Evolutionary conservation across 768 basidiomycete species (phyloP).

Genomic region (Rhodotorula graminis): DNA sequence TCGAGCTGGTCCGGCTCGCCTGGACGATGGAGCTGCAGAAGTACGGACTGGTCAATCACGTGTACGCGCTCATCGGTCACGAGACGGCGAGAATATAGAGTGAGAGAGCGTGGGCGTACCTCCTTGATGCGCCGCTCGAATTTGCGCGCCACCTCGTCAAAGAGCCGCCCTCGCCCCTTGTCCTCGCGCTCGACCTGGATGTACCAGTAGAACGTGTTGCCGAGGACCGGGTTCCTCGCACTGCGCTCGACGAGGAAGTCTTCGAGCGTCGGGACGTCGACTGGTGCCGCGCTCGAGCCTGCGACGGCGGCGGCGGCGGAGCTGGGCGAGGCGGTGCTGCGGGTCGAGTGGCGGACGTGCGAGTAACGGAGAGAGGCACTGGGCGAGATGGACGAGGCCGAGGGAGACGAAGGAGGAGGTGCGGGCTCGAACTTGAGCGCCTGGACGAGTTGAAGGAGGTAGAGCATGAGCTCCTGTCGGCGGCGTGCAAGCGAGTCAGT

Average conservation of each 20-base stretch:
- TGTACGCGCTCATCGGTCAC: background rate
- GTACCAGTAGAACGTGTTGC: conserved; percentile 94
- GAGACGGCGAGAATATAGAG: background rate
- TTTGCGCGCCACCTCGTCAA: conserved; percentile 79
- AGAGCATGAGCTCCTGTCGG: conserved; percentile 76
- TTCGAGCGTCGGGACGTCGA: conserved; percentile 71
- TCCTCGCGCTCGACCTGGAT: conserved; percentile 90
- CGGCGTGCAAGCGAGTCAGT: background rate
- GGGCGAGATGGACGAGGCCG: conserved; percentile 30
- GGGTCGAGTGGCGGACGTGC: background rate
- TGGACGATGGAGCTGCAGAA: conserved; percentile 55
- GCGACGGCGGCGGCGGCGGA: conserved; percentile 55
- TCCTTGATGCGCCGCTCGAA: conserved; percentile 84
- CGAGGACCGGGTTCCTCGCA: conserved; percentile 73
- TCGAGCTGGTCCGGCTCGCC: conserved; percentile 77
- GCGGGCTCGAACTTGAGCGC: conserved; percentile 82
- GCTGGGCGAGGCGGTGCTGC: conserved; percentile 49
- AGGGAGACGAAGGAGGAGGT: conserved; percentile 55
- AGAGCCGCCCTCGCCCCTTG: conserved; percentile 83
- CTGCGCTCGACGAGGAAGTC: conserved; percentile 85
- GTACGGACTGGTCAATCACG: too few relatives aligned
- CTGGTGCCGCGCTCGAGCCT: too few relatives aligned
- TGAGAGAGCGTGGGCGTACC: conserved; percentile 50
- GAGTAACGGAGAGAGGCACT: conserved; percentile 51
- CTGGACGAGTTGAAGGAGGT: conserved; percentile 92